Evolutionary conservation across 345 rosid genomes (phyloP).

Genomic region (Aurinia saxatilis): DNA sequence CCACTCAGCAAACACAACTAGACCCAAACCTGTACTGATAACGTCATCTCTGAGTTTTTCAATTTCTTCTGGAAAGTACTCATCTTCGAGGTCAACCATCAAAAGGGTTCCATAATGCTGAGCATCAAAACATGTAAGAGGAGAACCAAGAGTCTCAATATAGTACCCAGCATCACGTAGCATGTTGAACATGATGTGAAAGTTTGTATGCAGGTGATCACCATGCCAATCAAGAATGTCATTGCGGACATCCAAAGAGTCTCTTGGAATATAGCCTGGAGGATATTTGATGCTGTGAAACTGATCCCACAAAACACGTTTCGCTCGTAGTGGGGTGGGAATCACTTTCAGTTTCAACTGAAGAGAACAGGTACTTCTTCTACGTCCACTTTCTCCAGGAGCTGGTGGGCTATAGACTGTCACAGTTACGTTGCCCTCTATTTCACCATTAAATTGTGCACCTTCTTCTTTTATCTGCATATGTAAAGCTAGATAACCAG

Average conservation of each 20-base stretch:
- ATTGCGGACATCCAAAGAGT: slow-evolving; percentile 94
- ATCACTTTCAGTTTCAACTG: slow-evolving; percentile 75
- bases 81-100: slow-evolving; percentile 96
- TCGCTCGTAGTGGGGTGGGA: slow-evolving; percentile 85
- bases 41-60: slow-evolving; percentile 84
- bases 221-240: slow-evolving; percentile 99
- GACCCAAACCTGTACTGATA: slow-evolving; percentile 68
- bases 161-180: slow-evolving; percentile 86
- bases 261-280: slow-evolving; percentile 98
- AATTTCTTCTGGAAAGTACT: slow-evolving; percentile 85
- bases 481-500: slow-evolving; percentile 91
- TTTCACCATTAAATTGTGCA: slow-evolving; percentile 68
- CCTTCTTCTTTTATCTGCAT: slow-evolving; percentile 99
- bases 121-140: slow-evolving; percentile 94
- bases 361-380: slow-evolving; percentile 68
- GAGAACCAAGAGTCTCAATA: slow-evolving; percentile 95
- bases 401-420: slow-evolving; percentile 69
- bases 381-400: slow-evolving; percentile 53
- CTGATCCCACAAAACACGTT: slow-evolving; percentile 94
- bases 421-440: slow-evolving; percentile 78
- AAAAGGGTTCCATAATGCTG: slow-evolving; percentile 86
- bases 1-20: slow-evolving; percentile 94
- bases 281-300: slow-evolving; percentile 96
- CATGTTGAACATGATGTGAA: slow-evolving; percentile 91
- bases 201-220: slow-evolving; percentile 97